Percentiles rank a stretch among this genome's conserved stretches.
Evolutionary conservation across 345 rosid genomes (phyloP).

Genomic region (Dimocarpus longan): DNA sequence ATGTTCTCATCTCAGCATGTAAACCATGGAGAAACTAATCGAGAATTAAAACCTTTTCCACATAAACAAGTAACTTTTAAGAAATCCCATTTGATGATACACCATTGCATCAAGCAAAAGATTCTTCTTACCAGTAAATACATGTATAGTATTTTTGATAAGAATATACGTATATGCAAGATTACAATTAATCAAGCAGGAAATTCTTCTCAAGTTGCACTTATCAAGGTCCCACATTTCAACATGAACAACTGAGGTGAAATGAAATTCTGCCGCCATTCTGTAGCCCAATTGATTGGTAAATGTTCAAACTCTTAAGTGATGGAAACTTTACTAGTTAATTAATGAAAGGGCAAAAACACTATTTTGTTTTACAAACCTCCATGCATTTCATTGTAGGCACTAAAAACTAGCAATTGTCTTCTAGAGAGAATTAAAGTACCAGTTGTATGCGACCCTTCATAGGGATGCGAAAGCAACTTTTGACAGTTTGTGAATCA

Average conservation of each 20-base stretch:
- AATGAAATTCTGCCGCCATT: background rate
- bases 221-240: background rate
- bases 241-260: background rate
- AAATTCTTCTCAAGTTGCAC: constrained; percentile 12
- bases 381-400: constrained; percentile 9
- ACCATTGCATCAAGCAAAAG: background rate
- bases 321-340: background rate
- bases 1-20: constrained; percentile 6
- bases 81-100: background rate
- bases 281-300: constrained; percentile 1
- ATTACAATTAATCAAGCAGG: background rate
- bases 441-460: constrained; percentile 98
- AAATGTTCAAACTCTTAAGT: background rate
- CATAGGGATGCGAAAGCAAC: constrained; percentile 74
- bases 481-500: constrained; percentile 67
- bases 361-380: background rate
- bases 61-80: background rate
- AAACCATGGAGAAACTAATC: background rate
- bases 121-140: background rate
- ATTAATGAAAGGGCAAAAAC: background rate
- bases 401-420: constrained; percentile 8
- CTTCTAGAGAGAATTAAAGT: constrained; percentile 25
- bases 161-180: background rate
- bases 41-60: background rate
- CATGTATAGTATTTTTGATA: background rate